Evolutionary conservation across 23 red algal species (phyloP).

Genomic region (Gracilaria gracilis): DNA sequence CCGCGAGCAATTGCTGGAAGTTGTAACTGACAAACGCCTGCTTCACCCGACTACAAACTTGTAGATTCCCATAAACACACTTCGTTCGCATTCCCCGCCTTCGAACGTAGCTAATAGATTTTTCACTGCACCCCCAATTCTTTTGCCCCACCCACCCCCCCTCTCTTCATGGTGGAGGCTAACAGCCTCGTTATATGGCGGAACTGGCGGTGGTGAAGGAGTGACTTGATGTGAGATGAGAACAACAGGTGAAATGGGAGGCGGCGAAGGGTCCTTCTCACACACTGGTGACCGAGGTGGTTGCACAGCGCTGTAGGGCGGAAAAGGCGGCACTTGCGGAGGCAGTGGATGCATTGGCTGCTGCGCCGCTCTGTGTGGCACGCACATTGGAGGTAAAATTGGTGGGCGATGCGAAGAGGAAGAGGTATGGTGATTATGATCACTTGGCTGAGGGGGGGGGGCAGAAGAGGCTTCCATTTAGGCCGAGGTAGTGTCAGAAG

Average conservation of each 20-base stretch:
- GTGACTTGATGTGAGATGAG: not conserved
- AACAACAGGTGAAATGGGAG: not conserved
- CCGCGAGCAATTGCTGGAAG: too few relatives aligned
- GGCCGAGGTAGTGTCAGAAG: not conserved
- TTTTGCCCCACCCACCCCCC: too few relatives aligned
- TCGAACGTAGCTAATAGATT: too few relatives aligned
- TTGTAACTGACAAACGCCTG: too few relatives aligned
- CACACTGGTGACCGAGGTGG: not conserved
- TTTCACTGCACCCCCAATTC: too few relatives aligned
- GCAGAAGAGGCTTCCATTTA: not conserved
- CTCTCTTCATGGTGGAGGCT: too few relatives aligned
- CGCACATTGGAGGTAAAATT: conserved; percentile 36
- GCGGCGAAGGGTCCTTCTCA: conserved; percentile 17
- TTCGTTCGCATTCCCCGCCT: too few relatives aligned
- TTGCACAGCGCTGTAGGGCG: conserved; percentile 26
- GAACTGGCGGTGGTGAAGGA: not conserved
- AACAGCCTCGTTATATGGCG: not conserved
- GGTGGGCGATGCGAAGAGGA: conserved; percentile 46
- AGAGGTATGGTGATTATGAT: conserved; percentile 9
- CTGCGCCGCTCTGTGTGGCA: conserved; percentile 4
- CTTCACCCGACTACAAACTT: too few relatives aligned
- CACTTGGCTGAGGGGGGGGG: not conserved
- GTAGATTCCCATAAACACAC: too few relatives aligned
- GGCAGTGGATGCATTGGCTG: conserved; percentile 22
- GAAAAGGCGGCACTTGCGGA: conserved; percentile 38